Evolutionary conservation across 306 rosid genomes (phyloP), one percentile per base, ranked within the genome.

Genomic region (Gastrolobium villosum): DNA sequence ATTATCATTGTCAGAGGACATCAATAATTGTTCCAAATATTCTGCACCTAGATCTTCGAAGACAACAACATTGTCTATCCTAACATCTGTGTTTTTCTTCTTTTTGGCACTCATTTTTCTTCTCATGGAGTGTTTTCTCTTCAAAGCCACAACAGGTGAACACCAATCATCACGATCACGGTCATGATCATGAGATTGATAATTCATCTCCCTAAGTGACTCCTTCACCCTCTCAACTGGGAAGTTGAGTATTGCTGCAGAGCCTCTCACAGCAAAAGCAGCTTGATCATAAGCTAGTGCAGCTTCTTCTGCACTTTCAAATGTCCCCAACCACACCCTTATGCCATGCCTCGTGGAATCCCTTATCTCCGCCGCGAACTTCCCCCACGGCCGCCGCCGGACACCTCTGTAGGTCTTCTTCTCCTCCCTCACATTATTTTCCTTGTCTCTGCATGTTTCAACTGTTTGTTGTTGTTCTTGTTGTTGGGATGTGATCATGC

Each of bases 281-380:
- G 99, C 99, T 71, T 95, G 98, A 36, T 95, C 99, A 46, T 95
- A 95, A 3, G 99, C 99, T 45, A 95, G 36, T 41, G 99, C 99
- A 0, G 99, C 99, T 0, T 89, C 98, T 60, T 95, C 99, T 0
- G 99, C 98, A 50, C 94, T 95, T n/a, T 95, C 99, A 43, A 95
- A 95, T 59, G 99, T 95, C 9, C 99, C 99, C 15, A 95, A 84
- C 99, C 99, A 95, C 0, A 95, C 99, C 82, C 99, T 86, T 20
- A 88, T 69, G 4, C 99, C 98, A 3, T 78, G 85, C 13, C 79
- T 80, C 0, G 70, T 81, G 0, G 28, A 91, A 84, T 95, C 95
- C 60, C 99, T 87, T 73, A 95, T 95, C 70, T 95, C 99, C 1
- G 99, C 99, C 1, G 99, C 99, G 20, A 89, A 95, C 57, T 95